These are phyloP conservation scores for Pythium sukuiense DNA, from an alignment of 352 stramenopile genomes.

Conservation along the genomic window DNA sequence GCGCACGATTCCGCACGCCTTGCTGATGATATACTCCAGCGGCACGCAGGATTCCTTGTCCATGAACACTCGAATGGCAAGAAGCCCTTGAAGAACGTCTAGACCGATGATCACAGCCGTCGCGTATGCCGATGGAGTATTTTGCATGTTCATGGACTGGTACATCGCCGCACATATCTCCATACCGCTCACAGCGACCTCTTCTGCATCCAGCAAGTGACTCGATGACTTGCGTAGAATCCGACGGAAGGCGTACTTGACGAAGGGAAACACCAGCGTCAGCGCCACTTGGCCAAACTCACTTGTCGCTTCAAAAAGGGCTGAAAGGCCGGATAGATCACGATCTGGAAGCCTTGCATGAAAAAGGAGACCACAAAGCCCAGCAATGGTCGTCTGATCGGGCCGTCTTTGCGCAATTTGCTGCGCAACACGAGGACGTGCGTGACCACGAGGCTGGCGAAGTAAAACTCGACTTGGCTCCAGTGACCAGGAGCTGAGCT, in stretches of 20 bases:
- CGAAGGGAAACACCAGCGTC: slow-evolving; percentile 9
- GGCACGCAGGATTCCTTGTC: slow-evolving; percentile 7
- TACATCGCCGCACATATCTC: slow-evolving; percentile 16
- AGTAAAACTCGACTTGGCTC: too few species aligned
- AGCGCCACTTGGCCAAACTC: neutral
- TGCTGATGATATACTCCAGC: neutral
- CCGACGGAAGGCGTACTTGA: slow-evolving; percentile 9
- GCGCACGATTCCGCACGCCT: neutral
- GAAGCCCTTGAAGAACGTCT: slow-evolving; percentile 12
- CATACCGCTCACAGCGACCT: slow-evolving; percentile 10
- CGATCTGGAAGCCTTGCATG: slow-evolving; percentile 14
- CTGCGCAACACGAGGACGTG: slow-evolving; percentile 6
- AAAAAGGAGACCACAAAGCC: neutral
- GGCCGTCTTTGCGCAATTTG: neutral
- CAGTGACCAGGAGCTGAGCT: too few species aligned
- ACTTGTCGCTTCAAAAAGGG: neutral
- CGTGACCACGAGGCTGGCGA: neutral
- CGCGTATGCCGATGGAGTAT: neutral
- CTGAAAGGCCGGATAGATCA: slow-evolving; percentile 19
- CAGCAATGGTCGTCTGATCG: neutral
- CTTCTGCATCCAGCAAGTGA: neutral
- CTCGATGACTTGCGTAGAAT: neutral
- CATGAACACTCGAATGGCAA: slow-evolving; percentile 11
- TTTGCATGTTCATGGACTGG: slow-evolving; percentile 21
- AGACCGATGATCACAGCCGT: slow-evolving; percentile 11